phyloP scores from a whole-genome alignment of 805 yeast species.

The Blastobotrys mokoenaii region DNA sequence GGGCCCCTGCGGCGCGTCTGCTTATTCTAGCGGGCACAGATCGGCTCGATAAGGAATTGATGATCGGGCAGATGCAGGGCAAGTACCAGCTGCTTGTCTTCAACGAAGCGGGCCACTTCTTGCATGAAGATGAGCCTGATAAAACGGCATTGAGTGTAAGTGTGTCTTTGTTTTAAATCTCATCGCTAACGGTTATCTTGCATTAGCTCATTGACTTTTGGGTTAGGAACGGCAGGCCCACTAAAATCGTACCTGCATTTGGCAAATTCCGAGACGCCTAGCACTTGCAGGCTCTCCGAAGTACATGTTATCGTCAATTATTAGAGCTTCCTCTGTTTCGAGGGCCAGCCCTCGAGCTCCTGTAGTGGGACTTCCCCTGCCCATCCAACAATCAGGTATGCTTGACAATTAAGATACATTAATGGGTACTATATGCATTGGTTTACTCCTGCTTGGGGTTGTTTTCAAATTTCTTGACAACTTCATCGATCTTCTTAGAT shows the following conservation, averaged over 20 bases:
- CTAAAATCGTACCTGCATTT: constrained; percentile 25
- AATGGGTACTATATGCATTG: no score
- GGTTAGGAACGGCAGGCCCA: constrained; percentile 26
- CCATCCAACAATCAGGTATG: no score
- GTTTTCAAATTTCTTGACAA: constrained; percentile 38
- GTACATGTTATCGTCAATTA: no score
- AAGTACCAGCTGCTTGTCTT: constrained; percentile 79
- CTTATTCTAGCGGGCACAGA: constrained; percentile 85
- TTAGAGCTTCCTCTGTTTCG: no score
- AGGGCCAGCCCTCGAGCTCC: no score
- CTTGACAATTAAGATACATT: no score
- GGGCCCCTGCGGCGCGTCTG: constrained; percentile 51
- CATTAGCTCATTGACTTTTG: constrained; percentile 26
- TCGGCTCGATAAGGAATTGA: constrained; percentile 71
- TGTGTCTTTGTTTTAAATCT: no score
- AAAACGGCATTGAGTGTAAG: constrained; percentile 47
- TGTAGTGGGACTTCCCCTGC: no score
- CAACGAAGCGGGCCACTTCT: constrained; percentile 77
- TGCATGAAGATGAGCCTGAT: constrained; percentile 85
- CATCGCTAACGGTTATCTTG: no score
- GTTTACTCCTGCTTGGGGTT: no score
- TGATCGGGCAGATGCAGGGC: constrained; percentile 98
- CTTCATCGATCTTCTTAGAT: constrained; percentile 73
- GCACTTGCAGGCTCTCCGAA: no score
- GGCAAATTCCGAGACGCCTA: constrained; percentile 23